Percentiles rank a stretch among this genome's conserved stretches.
These are phyloP conservation scores for Rhizomucor miehei DNA, from an alignment of 371 early-diverging fungal species.

Conservation along the genomic window DNA sequence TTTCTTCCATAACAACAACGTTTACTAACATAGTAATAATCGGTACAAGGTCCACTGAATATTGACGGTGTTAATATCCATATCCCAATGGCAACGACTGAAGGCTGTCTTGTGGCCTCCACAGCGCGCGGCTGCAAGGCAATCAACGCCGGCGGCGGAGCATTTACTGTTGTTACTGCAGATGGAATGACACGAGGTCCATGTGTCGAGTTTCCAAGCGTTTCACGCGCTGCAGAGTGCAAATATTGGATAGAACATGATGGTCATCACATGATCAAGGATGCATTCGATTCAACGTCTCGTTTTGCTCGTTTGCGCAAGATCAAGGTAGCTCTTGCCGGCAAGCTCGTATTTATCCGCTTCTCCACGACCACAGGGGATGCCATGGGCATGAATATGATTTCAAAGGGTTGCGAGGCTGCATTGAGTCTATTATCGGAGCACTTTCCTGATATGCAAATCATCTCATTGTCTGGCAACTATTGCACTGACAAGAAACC, in stretches of 20 bases:
- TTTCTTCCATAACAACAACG: too few relatives aligned
- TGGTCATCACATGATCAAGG: constrained; percentile 63
- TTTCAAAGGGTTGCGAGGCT: constrained; percentile 93
- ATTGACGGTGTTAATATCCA: constrained; percentile 79
- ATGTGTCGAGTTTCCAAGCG: constrained; percentile 80
- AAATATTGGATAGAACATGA: constrained; percentile 75
- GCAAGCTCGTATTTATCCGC: constrained; percentile 80
- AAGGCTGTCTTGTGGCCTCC: constrained; percentile 95
- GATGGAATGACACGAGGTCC: constrained; percentile 97
- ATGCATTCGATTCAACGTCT: constrained; percentile 86
- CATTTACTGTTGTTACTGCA: constrained; percentile 75
- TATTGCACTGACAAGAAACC: constrained; percentile 98
- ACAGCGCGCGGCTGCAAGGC: constrained; percentile 97
- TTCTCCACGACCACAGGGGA: constrained; percentile 95
- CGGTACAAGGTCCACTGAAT: constrained; percentile 57
- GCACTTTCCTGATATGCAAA: constrained; percentile 73
- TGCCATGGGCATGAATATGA: constrained; percentile 99
- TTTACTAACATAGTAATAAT: too few relatives aligned
- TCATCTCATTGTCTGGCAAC: constrained; percentile 89
- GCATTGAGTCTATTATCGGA: constrained; percentile 62
- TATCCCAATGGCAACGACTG: constrained; percentile 97
- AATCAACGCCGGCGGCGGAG: constrained; percentile 88
- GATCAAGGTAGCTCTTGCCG: constrained; percentile 85
- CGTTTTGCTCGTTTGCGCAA: constrained; percentile 85
- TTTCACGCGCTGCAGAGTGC: constrained; percentile 65